Evolutionary conservation across 177 flowering plant genomes (phyloP).

Genomic region (Tripterygium wilfordii): DNA sequence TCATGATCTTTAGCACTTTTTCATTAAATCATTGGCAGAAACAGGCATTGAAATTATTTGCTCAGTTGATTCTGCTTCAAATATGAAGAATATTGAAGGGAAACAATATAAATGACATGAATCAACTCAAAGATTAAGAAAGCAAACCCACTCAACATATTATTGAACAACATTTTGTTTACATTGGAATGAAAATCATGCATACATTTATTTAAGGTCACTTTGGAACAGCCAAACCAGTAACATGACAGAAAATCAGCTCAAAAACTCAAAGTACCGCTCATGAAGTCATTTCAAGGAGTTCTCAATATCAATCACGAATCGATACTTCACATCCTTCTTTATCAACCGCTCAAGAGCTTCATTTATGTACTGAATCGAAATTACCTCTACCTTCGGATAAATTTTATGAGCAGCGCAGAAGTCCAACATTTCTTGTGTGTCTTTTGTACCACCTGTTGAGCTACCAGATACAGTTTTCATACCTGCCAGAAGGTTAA

Average conservation of each 20-base stretch:
- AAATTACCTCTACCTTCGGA: conserved; percentile 71
- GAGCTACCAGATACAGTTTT: conserved; percentile 64
- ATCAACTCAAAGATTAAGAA: no score
- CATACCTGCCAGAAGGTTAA: conserved; percentile 38
- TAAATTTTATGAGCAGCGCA: conserved; percentile 69
- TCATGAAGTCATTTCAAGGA: conserved; percentile 46
- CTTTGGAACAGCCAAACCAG: neutral
- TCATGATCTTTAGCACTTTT: neutral
- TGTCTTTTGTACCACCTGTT: conserved; percentile 72
- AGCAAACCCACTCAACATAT: no score
- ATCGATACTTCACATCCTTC: conserved; percentile 77
- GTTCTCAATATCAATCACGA: conserved; percentile 77
- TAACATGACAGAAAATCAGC: neutral
- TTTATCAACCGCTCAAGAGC: conserved; percentile 78
- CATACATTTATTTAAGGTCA: neutral
- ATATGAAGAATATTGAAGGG: no score
- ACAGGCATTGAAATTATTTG: neutral
- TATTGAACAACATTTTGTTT: no score
- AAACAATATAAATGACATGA: no score
- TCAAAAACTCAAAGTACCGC: neutral
- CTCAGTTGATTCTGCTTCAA: no score
- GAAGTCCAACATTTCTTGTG: conserved; percentile 83
- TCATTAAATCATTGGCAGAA: neutral
- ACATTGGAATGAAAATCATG: no score
- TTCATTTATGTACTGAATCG: conserved; percentile 73